Evolutionary conservation across 139 green algal species (phyloP).

Genomic region (Volvox africanus): DNA sequence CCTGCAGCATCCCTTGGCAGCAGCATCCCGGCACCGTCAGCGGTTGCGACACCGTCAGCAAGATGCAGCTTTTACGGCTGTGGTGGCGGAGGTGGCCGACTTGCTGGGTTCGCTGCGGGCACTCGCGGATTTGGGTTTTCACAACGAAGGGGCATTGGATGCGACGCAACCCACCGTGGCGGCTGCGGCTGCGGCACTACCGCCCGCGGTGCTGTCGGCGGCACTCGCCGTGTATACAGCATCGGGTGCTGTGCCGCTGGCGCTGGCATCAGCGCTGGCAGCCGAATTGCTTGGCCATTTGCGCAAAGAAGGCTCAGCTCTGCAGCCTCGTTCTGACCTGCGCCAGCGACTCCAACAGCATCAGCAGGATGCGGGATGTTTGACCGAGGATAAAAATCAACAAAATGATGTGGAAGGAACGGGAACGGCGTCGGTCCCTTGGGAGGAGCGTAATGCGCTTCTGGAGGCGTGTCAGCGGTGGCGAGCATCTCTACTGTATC

Average conservation of each 20-base stretch:
- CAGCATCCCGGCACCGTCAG: background rate
- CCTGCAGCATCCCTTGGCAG: background rate
- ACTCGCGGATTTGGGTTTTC: background rate
- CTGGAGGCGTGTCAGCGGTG: background rate
- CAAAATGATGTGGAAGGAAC: background rate
- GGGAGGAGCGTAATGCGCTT: background rate
- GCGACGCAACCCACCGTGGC: background rate
- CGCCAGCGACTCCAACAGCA: background rate
- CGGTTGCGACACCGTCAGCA: background rate
- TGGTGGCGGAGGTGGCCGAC: background rate
- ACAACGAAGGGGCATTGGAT: conserved; percentile 13
- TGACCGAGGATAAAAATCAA: background rate
- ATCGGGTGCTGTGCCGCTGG: background rate
- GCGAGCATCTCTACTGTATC: background rate
- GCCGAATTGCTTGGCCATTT: background rate
- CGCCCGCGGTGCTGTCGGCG: background rate
- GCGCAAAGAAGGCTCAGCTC: background rate
- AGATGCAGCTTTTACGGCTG: background rate
- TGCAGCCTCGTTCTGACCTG: too few species aligned
- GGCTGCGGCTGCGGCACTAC: background rate
- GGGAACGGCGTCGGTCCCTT: background rate
- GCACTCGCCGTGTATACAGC: background rate
- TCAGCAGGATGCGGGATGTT: background rate
- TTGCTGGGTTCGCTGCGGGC: background rate
- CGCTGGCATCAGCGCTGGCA: background rate